Conservation (phyloP, 345 rosid species). For the Kandelia obovata region DNA sequence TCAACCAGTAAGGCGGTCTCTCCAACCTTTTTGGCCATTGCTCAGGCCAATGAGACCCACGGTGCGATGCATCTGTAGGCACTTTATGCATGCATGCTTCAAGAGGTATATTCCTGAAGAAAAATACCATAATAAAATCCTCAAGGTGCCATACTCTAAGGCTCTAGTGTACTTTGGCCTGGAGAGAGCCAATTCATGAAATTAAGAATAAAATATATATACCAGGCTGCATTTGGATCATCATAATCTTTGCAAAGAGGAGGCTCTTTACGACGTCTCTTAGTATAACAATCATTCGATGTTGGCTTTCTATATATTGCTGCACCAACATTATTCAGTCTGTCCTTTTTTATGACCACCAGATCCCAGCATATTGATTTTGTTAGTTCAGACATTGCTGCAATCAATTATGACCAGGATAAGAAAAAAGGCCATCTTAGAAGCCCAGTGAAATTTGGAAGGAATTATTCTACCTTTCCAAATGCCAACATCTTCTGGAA, state of each 20-base stretch:
- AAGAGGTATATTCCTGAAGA: constrained; percentile 66
- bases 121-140: not conserved
- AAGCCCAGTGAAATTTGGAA: constrained; percentile 2
- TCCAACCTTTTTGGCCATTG: constrained; percentile 66
- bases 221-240: constrained; percentile 77
- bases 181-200: not conserved
- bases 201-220: constrained; percentile 3
- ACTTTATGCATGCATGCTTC: constrained; percentile 81
- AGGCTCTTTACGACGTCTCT: constrained; percentile 51
- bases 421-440: constrained; percentile 18
- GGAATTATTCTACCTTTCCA: not conserved
- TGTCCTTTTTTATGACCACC: constrained; percentile 50
- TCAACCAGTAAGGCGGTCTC: constrained; percentile 70
- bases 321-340: constrained; percentile 51
- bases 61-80: constrained; percentile 44
- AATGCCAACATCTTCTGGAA: constrained; percentile 1
- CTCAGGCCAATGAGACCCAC: constrained; percentile 73
- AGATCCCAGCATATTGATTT: constrained; percentile 75
- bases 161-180: not conserved
- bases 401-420: constrained; percentile 16
- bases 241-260: constrained; percentile 66
- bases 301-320: constrained; percentile 71
- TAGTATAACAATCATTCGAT: constrained; percentile 54
- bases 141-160: too few species aligned
- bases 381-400: constrained; percentile 69